A percentile compares a stretch with the other conserved stretches of the same genome.
Evolutionary conservation across 345 rosid species (phyloP).

Genomic region (Linum trigynum): DNA sequence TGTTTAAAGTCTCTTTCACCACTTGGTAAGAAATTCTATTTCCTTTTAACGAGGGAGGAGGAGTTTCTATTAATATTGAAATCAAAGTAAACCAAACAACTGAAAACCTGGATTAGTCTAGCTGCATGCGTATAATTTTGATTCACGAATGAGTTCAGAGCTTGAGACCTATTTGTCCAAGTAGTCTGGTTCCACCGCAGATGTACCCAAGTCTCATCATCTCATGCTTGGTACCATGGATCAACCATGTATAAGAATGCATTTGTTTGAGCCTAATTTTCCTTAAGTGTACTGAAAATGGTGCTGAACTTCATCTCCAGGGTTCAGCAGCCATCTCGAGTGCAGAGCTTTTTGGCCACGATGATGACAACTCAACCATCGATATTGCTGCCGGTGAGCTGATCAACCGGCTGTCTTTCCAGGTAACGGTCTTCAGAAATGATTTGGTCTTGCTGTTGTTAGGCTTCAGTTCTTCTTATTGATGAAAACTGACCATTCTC

Average conservation of each 20-base stretch:
- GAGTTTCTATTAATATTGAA: not conserved
- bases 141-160: not conserved
- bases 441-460: not conserved
- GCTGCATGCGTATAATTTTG: not conserved
- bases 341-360: conserved; percentile 79
- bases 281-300: not conserved
- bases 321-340: conserved; percentile 89
- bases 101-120: not conserved
- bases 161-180: too few relatives aligned
- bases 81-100: not conserved
- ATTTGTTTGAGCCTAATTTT: too few relatives aligned
- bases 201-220: too few relatives aligned
- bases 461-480: not conserved
- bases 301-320: conserved; percentile 24
- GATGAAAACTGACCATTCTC: not conserved
- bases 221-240: too few relatives aligned
- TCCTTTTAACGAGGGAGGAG: not conserved
- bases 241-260: too few relatives aligned
- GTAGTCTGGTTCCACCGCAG: too few relatives aligned
- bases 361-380: conserved; percentile 33
- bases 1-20: not conserved
- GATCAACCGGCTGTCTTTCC: conserved; percentile 73
- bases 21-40: not conserved
- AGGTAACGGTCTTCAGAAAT: conserved; percentile 33
- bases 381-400: conserved; percentile 82